A percentile compares a stretch with the other conserved stretches of the same genome.
Evolutionary conservation across 176 grass and related monocot species (phyloP).

Genomic region (Bolboschoenus planiculmis): DNA sequence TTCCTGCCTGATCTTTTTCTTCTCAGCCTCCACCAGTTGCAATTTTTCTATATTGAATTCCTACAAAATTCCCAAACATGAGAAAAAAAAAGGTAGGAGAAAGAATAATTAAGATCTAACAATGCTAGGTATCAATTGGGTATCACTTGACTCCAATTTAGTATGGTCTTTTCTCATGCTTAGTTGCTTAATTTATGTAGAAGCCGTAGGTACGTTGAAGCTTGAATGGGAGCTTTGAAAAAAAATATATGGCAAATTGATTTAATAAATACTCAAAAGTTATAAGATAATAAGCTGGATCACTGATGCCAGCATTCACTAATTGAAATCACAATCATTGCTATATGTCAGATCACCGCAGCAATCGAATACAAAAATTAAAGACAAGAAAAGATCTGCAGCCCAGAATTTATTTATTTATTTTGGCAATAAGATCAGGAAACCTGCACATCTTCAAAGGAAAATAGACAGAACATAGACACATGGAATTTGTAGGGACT

Average conservation of each 20-base stretch:
- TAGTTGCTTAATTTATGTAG: not conserved
- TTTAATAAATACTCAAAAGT: not conserved
- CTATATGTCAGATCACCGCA: not conserved
- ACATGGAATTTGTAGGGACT: not conserved
- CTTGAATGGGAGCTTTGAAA: not conserved
- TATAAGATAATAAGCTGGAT: not conserved
- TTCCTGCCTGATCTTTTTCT: slow-evolving; percentile 97
- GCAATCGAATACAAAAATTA: not conserved
- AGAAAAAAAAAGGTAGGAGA: not conserved
- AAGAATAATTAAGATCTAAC: not conserved
- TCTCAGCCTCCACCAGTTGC: slow-evolving; percentile 98
- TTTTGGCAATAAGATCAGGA: not conserved
- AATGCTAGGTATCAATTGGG: not conserved
- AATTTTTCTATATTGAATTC: slow-evolving; percentile 99
- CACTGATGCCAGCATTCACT: not conserved
- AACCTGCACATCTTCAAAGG: not conserved
- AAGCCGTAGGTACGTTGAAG: not conserved
- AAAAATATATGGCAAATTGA: not conserved
- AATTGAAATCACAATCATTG: not conserved
- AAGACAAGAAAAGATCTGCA: not conserved
- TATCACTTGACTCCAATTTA: not conserved
- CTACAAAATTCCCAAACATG: slow-evolving; percentile 31
- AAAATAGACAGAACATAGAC: not conserved
- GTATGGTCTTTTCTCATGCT: not conserved
- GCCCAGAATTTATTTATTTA: not conserved